A percentile compares a stretch with the other conserved stretches of the same genome.
Conservation (phyloP, 306 rosid genomes). For the Begonia loranthoides region DNA sequence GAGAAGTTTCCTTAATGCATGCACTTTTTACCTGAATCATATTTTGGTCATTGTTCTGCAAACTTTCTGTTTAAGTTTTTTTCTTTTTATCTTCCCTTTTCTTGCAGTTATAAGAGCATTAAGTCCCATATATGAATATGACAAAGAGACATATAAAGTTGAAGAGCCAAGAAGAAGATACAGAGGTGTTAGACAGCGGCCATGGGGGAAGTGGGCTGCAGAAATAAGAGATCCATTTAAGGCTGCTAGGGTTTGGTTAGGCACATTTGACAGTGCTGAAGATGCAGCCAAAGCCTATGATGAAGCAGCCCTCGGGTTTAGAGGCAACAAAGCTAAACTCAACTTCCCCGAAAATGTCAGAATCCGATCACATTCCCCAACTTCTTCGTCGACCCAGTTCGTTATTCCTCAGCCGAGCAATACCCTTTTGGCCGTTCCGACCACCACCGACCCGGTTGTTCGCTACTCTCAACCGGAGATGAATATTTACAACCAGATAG, state of each 20-base stretch:
- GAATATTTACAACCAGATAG: slow-evolving; percentile 18
- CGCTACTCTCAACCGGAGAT: slow-evolving; percentile 18
- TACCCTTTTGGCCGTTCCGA: slow-evolving; percentile 25
- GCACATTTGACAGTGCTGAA: slow-evolving; percentile 37
- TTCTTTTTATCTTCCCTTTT: neutral
- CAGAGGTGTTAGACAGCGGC: slow-evolving; percentile 44
- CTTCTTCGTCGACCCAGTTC: slow-evolving; percentile 9
- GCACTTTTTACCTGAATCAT: neutral
- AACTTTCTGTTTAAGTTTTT: too few species aligned
- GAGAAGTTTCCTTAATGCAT: neutral
- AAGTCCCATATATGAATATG: slow-evolving; percentile 17
- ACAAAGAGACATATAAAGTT: slow-evolving; percentile 1
- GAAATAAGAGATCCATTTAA: slow-evolving; percentile 35
- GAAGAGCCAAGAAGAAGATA: slow-evolving; percentile 24
- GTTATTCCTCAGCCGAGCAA: slow-evolving; percentile 3
- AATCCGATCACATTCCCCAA: slow-evolving; percentile 8
- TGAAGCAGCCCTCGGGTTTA: slow-evolving; percentile 31
- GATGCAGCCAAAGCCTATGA: slow-evolving; percentile 36
- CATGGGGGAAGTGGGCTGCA: slow-evolving; percentile 48
- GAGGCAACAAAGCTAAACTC: slow-evolving; percentile 40
- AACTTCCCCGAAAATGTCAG: slow-evolving; percentile 39
- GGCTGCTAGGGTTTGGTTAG: slow-evolving; percentile 38
- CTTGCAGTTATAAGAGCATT: neutral
- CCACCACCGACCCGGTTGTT: slow-evolving; percentile 32
- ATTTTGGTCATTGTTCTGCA: too few species aligned